Evolutionary conservation across 2,329 filamentous ascomycete species (phyloP).

Genomic region (Fusarium solani-melongenae): DNA sequence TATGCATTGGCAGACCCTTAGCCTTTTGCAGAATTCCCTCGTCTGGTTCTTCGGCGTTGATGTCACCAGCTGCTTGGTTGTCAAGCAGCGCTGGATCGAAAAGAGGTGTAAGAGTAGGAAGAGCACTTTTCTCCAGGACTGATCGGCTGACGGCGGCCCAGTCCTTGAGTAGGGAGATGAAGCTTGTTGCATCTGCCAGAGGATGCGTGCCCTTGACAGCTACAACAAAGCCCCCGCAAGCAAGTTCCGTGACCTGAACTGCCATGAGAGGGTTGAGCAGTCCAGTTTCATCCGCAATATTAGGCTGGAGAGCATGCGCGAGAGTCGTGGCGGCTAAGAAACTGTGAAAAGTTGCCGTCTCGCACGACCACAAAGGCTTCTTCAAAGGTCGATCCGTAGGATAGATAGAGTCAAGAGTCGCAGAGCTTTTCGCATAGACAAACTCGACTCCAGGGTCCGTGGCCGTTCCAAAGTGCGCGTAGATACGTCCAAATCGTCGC

Average conservation of each 20-base stretch:
- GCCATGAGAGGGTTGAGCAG: slow-evolving; percentile 21
- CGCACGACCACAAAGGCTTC: slow-evolving; percentile 24
- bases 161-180: slow-evolving; percentile 35
- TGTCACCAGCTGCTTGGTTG: slow-evolving; percentile 24
- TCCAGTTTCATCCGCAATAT: background rate
- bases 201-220: slow-evolving; percentile 35
- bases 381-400: background rate
- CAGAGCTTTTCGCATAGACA: slow-evolving; percentile 13
- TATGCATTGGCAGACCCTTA: slow-evolving; percentile 30
- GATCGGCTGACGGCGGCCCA: slow-evolving; percentile 31
- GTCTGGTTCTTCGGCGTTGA: slow-evolving; percentile 24
- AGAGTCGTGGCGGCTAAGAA: slow-evolving; percentile 15
- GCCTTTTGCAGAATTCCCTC: slow-evolving; percentile 2
- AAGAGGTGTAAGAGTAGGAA: rapidly evolving
- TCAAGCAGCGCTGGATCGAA: slow-evolving; percentile 35
- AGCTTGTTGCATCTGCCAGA: slow-evolving; percentile 36
- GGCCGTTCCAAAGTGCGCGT: slow-evolving; percentile 24
- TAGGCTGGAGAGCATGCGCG: background rate
- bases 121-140: rapidly evolving
- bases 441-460: slow-evolving; percentile 39
- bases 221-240: slow-evolving; percentile 36
- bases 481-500: slow-evolving; percentile 36
- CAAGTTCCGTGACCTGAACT: slow-evolving; percentile 35
- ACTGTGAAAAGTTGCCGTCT: background rate
- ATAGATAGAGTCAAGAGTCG: slow-evolving; percentile 18